A percentile compares a stretch with the other conserved stretches of the same genome.
phyloP scores from a whole-genome alignment of 176 grass and related monocot genomes.

The Phyllostachys edulis region DNA sequence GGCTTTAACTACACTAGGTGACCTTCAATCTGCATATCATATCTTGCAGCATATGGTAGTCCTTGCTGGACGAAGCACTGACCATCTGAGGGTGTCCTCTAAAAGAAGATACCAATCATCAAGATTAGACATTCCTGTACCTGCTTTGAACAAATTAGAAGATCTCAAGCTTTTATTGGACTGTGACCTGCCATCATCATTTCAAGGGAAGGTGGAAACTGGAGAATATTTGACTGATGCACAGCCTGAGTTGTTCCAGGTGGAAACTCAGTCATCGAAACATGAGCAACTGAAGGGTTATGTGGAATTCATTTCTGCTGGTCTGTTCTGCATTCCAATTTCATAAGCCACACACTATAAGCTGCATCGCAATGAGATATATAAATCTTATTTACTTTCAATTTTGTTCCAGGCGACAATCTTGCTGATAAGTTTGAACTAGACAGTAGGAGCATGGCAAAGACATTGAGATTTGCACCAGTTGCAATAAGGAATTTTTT shows the following conservation, averaged over 20 bases:
- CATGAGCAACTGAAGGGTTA: conserved; percentile 31
- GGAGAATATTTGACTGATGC: conserved; percentile 18
- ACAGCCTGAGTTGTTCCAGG: conserved; percentile 25
- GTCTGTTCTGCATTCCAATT: conserved; percentile 35
- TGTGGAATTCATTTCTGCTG: conserved; percentile 24
- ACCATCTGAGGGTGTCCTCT: conserved; percentile 50
- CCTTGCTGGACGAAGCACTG: conserved; percentile 40
- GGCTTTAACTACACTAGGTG: conserved; percentile 63
- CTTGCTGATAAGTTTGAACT: conserved; percentile 30
- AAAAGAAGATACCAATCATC: conserved; percentile 48
- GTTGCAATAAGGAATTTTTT: conserved; percentile 44
- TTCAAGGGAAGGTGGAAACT: conserved; percentile 33
- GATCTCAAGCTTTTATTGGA: conserved; percentile 37
- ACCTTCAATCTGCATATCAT: conserved; percentile 66
- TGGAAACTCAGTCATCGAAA: conserved; percentile 31
- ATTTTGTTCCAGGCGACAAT: conserved; percentile 40
- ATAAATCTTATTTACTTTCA: conserved; percentile 43
- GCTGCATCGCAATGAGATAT: conserved; percentile 8
- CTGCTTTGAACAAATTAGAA: conserved; percentile 43
- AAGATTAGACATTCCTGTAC: conserved; percentile 88
- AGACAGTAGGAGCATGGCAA: conserved; percentile 33
- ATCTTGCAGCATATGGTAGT: conserved; percentile 66
- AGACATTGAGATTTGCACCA: conserved; percentile 32
- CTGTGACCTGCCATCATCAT: conserved; percentile 16
- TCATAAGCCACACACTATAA: not conserved